Conservation (phyloP, 2,329 filamentous ascomycete species). For the Chrysoporthe austroafricana region DNA sequence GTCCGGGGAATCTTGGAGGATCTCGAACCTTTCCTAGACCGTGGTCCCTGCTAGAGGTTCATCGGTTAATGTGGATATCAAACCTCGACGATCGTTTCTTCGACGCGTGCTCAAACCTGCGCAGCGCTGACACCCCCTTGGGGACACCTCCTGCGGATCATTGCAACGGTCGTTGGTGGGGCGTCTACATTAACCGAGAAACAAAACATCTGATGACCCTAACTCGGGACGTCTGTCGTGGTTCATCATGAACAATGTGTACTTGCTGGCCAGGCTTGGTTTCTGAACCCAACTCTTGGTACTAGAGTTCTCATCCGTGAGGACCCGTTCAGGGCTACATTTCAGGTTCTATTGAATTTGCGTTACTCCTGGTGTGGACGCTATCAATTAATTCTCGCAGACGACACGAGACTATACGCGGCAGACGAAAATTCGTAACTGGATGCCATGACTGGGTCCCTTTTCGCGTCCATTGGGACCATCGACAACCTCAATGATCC, state of each 20-base stretch:
- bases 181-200: neutral
- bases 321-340: neutral
- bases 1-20: neutral
- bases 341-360: neutral
- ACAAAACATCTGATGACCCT: conserved; percentile 1
- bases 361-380: neutral
- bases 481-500: conserved; percentile 20
- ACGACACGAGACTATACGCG: neutral
- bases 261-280: conserved; percentile 1
- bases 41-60: neutral
- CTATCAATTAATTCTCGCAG: neutral
- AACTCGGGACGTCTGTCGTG: neutral
- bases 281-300: neutral
- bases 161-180: neutral
- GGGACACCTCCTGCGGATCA: conserved; percentile 4
- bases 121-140: neutral
- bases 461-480: conserved; percentile 21
- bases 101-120: neutral
- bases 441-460: conserved; percentile 4
- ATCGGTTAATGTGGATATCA: neutral
- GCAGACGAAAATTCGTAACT: neutral
- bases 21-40: neutral
- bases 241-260: neutral
- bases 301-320: neutral
- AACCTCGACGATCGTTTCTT: neutral